Evolutionary conservation across 2,329 filamentous ascomycete genomes (phyloP).

Genomic region (Hypoxylon rubiginosum): DNA sequence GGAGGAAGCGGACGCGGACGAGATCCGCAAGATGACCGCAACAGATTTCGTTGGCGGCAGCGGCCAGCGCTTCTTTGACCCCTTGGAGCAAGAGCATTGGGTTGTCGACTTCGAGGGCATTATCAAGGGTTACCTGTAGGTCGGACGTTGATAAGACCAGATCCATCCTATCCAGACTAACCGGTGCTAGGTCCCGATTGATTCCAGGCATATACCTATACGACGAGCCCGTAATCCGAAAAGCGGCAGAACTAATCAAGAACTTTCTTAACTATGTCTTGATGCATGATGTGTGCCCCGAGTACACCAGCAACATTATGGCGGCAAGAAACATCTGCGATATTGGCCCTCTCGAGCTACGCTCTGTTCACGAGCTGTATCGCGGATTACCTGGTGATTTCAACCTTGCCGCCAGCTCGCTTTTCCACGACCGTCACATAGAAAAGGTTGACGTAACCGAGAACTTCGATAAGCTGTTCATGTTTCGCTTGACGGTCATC

Average conservation of each 20-base stretch:
- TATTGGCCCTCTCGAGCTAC: constrained; percentile 75
- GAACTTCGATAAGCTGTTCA: constrained; percentile 57
- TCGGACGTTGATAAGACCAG: constrained; percentile 32
- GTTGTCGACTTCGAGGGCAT: constrained; percentile 84
- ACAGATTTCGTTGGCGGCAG: constrained; percentile 68
- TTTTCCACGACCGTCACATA: constrained; percentile 66
- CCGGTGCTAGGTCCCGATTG: constrained; percentile 62
- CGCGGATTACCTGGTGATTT: constrained; percentile 79
- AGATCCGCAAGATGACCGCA: constrained; percentile 75
- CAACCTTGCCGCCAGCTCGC: constrained; percentile 78
- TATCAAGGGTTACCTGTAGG: constrained; percentile 82
- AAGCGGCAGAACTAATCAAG: constrained; percentile 76
- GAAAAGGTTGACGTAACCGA: constrained; percentile 52
- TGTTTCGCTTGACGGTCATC: constrained; percentile 60
- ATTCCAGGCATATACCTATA: constrained; percentile 70
- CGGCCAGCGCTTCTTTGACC: constrained; percentile 64
- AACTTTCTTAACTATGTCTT: constrained; percentile 93
- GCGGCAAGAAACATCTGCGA: constrained; percentile 76
- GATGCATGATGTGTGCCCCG: constrained; percentile 87
- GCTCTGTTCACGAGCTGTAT: constrained; percentile 66
- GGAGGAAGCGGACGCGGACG: constrained; percentile 70
- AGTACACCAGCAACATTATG: constrained; percentile 77
- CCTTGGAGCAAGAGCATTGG: constrained; percentile 69
- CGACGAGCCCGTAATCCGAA: constrained; percentile 66
- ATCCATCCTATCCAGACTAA: constrained; percentile 31